These are phyloP conservation scores for Lithocarpus polystachyus DNA, from an alignment of 306 rosid species.

Conservation along the genomic window DNA sequence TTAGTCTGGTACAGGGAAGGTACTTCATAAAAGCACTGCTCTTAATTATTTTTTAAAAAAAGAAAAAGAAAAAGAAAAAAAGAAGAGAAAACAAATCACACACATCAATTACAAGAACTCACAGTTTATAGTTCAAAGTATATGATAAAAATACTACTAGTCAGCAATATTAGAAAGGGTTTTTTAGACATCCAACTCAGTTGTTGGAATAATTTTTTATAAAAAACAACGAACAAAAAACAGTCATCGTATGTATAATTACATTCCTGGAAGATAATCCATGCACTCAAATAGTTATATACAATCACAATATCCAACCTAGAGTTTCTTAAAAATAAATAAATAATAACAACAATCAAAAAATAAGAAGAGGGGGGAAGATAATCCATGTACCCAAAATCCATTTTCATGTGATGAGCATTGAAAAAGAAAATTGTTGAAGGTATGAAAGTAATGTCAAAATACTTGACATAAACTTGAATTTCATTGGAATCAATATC, in stretches of 20 bases:
- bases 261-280: constrained; percentile 44
- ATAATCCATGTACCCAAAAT: constrained; percentile 11
- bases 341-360: too few species aligned
- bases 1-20: not conserved
- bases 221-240: not conserved
- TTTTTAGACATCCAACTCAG: not conserved
- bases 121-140: not conserved
- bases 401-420: too few species aligned
- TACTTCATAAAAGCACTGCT: not conserved
- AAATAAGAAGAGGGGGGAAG: too few species aligned
- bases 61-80: too few species aligned
- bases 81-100: too few species aligned
- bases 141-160: too few species aligned
- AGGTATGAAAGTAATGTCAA: too few species aligned
- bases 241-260: constrained; percentile 21
- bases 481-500: too few species aligned
- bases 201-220: not conserved
- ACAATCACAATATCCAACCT: constrained; percentile 34
- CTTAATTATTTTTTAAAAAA: not conserved
- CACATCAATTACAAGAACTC: not conserved
- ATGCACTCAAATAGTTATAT: constrained; percentile 70
- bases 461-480: too few species aligned
- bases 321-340: too few species aligned
- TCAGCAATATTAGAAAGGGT: not conserved
- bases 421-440: too few species aligned